Percentiles rank a stretch among this genome's conserved stretches.
These are phyloP conservation scores for Backusella macrospora DNA, from an alignment of 192 early-diverging fungal genomes.

Conservation along the genomic window DNA sequence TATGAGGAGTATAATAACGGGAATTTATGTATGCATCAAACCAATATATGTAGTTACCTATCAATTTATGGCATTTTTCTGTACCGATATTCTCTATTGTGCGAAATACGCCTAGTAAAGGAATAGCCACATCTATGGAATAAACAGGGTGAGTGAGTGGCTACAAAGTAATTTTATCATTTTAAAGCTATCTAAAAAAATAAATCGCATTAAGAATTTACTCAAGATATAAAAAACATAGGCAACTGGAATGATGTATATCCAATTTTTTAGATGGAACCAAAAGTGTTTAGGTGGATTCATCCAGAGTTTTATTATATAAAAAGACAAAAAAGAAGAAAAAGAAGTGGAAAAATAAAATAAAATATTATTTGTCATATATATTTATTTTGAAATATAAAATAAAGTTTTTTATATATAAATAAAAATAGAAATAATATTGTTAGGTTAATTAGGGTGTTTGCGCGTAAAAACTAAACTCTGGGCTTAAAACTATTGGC, in stretches of 20 bases:
- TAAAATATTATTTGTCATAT: not conserved
- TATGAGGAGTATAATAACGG: not conserved
- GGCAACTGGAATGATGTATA: not conserved
- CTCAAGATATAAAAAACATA: not conserved
- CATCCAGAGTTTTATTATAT: not conserved
- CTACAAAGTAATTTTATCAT: not conserved
- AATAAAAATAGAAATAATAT: not conserved
- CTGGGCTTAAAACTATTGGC: slow-evolving; percentile 38
- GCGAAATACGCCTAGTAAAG: not conserved
- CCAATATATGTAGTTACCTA: not conserved
- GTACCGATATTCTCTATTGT: not conserved
- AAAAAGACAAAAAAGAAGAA: not conserved
- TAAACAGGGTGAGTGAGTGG: not conserved
- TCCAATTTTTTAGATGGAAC: slow-evolving; percentile 16
- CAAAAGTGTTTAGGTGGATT: slow-evolving; percentile 1
- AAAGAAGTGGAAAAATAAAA: slow-evolving; percentile 1
- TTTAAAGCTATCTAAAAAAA: not conserved
- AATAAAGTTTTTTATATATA: not conserved
- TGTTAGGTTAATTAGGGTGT: not conserved
- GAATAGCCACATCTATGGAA: not conserved
- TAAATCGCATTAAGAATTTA: not conserved
- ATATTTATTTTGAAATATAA: not conserved
- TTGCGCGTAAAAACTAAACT: slow-evolving; percentile 21
- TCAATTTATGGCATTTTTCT: slow-evolving; percentile 9
- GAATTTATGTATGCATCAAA: not conserved